Conservation (phyloP, 495 filamentous ascomycete species). For the Bacidia rubella region DNA sequence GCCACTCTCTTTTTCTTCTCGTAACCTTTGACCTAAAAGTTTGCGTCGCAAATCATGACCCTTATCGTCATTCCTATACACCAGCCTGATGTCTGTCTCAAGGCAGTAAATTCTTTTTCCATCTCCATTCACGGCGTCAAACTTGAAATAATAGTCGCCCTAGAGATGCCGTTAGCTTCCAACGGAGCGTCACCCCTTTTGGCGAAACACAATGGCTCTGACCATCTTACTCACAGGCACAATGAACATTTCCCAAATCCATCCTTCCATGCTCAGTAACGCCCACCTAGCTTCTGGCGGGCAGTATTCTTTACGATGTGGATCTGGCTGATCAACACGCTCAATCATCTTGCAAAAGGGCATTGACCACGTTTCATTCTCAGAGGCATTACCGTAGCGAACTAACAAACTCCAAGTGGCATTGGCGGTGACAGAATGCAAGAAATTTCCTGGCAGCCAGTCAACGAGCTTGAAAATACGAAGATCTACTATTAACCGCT, state of each 20-base stretch:
- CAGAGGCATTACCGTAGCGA: neutral
- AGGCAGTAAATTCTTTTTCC: neutral
- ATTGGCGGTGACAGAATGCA: neutral
- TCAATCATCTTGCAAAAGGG: neutral
- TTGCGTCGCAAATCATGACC: too few species aligned
- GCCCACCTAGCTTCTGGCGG: neutral
- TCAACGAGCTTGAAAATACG: neutral
- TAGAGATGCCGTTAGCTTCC: neutral
- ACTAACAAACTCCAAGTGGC: neutral
- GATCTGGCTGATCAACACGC: neutral
- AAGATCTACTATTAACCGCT: too few species aligned
- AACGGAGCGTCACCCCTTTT: too few species aligned
- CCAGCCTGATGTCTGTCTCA: neutral
- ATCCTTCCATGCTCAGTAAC: neutral
- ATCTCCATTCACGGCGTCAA: neutral
- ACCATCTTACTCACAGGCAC: neutral
- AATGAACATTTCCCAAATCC: neutral
- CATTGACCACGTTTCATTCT: neutral
- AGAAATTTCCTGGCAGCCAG: neutral
- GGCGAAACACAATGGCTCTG: neutral
- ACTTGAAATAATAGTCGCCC: neutral
- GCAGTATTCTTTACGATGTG: neutral
- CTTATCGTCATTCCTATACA: neutral
- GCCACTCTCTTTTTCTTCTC: too few species aligned
- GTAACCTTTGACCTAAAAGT: too few species aligned